Base-by-base conservation (phyloP, 495 filamentous ascomycete genomes). In the Penicillium ochrochloron region DNA sequence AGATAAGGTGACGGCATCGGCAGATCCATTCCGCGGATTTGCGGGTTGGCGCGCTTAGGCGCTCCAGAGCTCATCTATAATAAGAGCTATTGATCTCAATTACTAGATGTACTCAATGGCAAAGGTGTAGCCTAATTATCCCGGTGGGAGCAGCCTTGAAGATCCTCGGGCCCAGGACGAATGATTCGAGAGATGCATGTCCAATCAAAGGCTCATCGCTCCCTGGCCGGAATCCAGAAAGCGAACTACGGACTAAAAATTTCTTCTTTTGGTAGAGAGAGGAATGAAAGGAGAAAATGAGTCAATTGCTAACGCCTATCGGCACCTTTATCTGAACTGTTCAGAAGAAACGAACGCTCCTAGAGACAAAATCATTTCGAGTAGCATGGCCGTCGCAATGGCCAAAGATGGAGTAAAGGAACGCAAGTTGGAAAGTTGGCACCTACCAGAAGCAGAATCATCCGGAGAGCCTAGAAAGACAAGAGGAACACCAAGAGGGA, bases 381-480 rank as follows among this genome's bases (percentile, higher is more conserved):
- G 63, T 52, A 62, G 59, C 29, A 62, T 31, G 59, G 14, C 59
- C 60, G 12, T 69, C 68, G 62, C 57, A 65, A 63, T 69, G 63
- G 65, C 60, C 66, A 48, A 25, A 31, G 60, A 35, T 35, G 29
- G 34, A 62, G 42, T 33, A 59, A 61, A 66, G 70, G 63, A 67
- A 66, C 68, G 66, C 65, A 65, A 65, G 67, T 57, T 67, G n/a
- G 65, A 71, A 59, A 61, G 70, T 65, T 65, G 71, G 71, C 78
- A 80, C 76, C 78, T 81, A 81, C 77, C 76, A 78, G 67, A 69
- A 73, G 76, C 67, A 79, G 73, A 72, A 65, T 72, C 70, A 71
- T 76, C 72, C 74, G 68, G 70, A 64, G 42, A 66, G 46, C 35
- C 70, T 65, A 70, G 33, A 52, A 8, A 66, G 52, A 54, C 33